phyloP scores from a whole-genome alignment of 2,329 filamentous ascomycete species.

The Trichoderma atrobrunneum region DNA sequence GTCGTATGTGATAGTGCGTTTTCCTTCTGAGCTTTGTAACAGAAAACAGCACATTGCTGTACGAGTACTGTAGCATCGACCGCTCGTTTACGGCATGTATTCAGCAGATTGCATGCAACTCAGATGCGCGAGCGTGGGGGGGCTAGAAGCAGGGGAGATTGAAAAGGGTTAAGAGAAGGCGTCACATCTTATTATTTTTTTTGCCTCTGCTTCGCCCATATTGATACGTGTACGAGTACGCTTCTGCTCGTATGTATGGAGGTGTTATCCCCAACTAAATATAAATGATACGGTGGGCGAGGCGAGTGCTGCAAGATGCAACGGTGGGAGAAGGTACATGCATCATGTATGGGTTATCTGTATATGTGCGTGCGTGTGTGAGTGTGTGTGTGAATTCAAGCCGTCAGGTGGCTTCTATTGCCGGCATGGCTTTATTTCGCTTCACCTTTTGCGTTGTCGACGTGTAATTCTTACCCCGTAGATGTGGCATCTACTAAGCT shows the following conservation, averaged over 20 bases:
- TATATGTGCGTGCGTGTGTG: not conserved
- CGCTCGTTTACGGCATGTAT: not conserved
- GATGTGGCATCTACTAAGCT: not conserved
- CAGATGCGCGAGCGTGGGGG: conserved; percentile 9
- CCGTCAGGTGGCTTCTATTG: not conserved
- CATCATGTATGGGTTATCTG: not conserved
- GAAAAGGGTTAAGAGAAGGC: conserved; percentile 4
- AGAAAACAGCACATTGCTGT: not conserved
- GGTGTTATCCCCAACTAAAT: not conserved
- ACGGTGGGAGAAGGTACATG: not conserved
- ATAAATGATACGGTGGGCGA: not conserved
- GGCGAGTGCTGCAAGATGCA: not conserved
- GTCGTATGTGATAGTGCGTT: not conserved
- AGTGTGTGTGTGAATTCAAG: not conserved
- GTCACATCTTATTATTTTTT: not conserved
- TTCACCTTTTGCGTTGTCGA: not conserved
- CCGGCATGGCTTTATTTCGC: not conserved
- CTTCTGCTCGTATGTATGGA: not conserved
- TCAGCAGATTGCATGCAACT: not conserved
- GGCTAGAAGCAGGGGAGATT: conserved; percentile 5
- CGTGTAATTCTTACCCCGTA: not conserved
- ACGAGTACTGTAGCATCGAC: not conserved
- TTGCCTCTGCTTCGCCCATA: not conserved
- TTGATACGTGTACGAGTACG: not conserved
- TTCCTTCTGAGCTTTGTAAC: not conserved